Conservation (phyloP, 805 yeast genomes). For the Ogataea neopini region DNA sequence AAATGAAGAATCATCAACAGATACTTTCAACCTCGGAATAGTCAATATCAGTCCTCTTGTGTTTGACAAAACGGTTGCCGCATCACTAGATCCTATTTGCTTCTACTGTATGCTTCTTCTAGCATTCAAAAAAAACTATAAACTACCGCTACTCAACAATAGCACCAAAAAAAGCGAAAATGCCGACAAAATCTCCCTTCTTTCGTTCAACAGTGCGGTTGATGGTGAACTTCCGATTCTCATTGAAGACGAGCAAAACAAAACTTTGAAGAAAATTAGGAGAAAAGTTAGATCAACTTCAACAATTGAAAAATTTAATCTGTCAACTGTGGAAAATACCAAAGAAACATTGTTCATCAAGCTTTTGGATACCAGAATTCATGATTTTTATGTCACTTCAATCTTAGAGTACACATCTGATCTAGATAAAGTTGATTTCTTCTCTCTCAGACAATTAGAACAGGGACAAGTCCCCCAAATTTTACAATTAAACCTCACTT, state of each 20-base stretch:
- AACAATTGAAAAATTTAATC: slow-evolving; percentile 38
- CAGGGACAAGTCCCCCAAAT: slow-evolving; percentile 1
- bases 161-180: slow-evolving; percentile 10
- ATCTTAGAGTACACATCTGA: slow-evolving; percentile 11
- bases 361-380: slow-evolving; percentile 47
- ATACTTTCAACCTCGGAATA: slow-evolving; percentile 52
- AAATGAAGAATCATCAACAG: background rate
- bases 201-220: slow-evolving; percentile 52
- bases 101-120: slow-evolving; percentile 47
- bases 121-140: slow-evolving; percentile 44
- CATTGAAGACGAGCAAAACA: slow-evolving; percentile 48
- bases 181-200: slow-evolving; percentile 40
- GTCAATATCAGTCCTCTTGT: slow-evolving; percentile 43
- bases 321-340: slow-evolving; percentile 33
- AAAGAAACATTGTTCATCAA: slow-evolving; percentile 39
- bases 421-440: background rate
- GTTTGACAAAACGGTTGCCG: slow-evolving; percentile 29
- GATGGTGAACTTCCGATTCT: slow-evolving; percentile 55
- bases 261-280: slow-evolving; percentile 27
- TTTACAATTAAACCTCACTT: background rate
- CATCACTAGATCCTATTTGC: slow-evolving; percentile 64
- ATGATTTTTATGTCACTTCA: slow-evolving; percentile 44
- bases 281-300: slow-evolving; percentile 40
- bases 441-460: slow-evolving; percentile 1
- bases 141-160: slow-evolving; percentile 39